Evolutionary conservation across 2,329 filamentous ascomycete species (phyloP), one percentile per base, ranked within the genome.

Genomic region (Coniella lustricola): DNA sequence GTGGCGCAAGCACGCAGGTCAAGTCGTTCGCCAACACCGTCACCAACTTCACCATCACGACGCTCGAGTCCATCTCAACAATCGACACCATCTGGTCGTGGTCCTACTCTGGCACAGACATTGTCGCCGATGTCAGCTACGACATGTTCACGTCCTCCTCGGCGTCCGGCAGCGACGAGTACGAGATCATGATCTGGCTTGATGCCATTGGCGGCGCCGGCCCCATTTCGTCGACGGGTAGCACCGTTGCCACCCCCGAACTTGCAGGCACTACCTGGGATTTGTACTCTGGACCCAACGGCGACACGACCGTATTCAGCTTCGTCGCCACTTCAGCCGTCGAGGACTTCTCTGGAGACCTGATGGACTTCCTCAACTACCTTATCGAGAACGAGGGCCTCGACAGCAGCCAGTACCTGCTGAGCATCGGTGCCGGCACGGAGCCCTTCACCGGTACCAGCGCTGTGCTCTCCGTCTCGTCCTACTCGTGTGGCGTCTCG

Each of bases 111-210:
- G 64, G 64, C 17, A 57, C 31, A 20, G 56, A 57, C 34, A 50
- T 67, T 44, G 66, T 79, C 18, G 72, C 76, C 37, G 69, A 83
- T 57, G 79, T 83, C 2, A 66, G 77, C 16, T 82, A 81, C 59
- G 78, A 82, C 59, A 62, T 82, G 37, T 83, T 82, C 68, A 78
- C 78, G 32, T 67, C 67, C 10, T 65, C 65, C 13, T 68, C 71
- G 7, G 68, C 68, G 14, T 64, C 71, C 1, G 62, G 61, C 38
- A 59, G 46, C 3, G 57, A 73, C 17, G 66, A 77, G 57, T 81
- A 80, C 60, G 80, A 84, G 63, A 71, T 84, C 60, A 84, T 84
- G 80, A 69, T 84, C 58, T 84, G 80, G 80, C 67, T 82, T 37
- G 74, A 68, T 3, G 70, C 72, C 4, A 66, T 78, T 39, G 79